Conservation (phyloP, 2,329 filamentous ascomycete genomes). For the Lachnellula willkommii region DNA sequence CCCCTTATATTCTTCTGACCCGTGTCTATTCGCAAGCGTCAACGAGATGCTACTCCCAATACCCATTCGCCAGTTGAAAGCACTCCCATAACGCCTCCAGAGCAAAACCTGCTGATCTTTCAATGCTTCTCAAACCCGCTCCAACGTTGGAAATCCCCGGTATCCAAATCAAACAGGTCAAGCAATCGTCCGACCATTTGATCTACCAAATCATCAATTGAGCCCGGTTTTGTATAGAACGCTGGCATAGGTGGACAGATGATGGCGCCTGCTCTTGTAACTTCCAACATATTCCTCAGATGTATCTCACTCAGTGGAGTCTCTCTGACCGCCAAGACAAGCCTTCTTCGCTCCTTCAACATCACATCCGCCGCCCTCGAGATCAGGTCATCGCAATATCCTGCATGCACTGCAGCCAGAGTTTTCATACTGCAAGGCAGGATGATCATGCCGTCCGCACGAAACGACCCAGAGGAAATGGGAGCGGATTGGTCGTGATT, state of each 20-base stretch:
- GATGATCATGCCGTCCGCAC: conserved; percentile 43
- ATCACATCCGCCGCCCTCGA: conserved; percentile 41
- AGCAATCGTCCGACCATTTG: conserved; percentile 44
- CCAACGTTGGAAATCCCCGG: conserved; percentile 38
- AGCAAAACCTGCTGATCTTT: no score
- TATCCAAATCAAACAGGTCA: conserved; percentile 40
- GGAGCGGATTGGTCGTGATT: conserved; percentile 42
- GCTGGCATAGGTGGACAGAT: conserved; percentile 42
- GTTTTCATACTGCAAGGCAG: conserved; percentile 46
- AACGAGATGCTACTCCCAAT: no score
- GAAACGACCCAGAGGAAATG: conserved; percentile 41
- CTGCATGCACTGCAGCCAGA: conserved; percentile 37
- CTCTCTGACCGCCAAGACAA: conserved; percentile 40
- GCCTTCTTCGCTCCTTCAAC: conserved; percentile 39
- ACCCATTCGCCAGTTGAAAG: no score
- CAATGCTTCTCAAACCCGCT: conserved; percentile 23
- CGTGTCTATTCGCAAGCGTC: no score
- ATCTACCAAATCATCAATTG: conserved; percentile 38
- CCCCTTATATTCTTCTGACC: no score
- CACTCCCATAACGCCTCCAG: no score
- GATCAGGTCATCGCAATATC: conserved; percentile 42
- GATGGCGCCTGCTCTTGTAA: conserved; percentile 36
- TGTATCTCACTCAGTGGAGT: conserved; percentile 44
- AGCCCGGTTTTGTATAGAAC: conserved; percentile 38
- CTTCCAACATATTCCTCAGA: conserved; percentile 40